phyloP scores from a whole-genome alignment of 768 basidiomycete species.

The Tulasnella sp. region DNA sequence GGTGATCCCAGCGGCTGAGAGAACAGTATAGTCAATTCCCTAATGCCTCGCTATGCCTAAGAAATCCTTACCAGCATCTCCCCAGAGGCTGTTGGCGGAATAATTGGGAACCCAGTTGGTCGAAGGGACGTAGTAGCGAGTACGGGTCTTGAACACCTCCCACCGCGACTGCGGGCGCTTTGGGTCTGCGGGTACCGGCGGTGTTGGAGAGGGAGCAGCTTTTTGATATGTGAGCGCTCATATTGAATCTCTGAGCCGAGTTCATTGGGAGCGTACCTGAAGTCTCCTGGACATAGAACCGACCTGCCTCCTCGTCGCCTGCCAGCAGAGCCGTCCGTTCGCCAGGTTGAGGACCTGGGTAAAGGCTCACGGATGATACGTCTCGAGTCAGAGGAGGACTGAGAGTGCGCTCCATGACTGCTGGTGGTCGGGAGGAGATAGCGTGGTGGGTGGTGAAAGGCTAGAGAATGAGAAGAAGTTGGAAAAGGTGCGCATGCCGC shows the following conservation, averaged over 20 bases:
- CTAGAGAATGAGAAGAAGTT: background rate
- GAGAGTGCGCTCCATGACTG: background rate
- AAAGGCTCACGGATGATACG: background rate
- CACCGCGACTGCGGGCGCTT: conserved; percentile 7
- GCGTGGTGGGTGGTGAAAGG: background rate
- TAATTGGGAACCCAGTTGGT: conserved; percentile 75
- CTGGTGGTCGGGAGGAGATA: background rate
- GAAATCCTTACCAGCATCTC: background rate
- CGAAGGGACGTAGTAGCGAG: conserved; percentile 72
- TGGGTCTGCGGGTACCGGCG: background rate
- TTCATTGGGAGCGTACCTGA: background rate
- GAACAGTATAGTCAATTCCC: conserved; percentile 46
- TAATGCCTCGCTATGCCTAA: background rate
- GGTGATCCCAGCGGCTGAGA: conserved; percentile 78
- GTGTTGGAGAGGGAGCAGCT: background rate
- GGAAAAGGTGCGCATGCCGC: conserved; percentile 5
- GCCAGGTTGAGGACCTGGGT: background rate
- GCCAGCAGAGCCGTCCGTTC: conserved; percentile 9
- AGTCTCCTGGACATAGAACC: background rate
- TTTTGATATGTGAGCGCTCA: background rate
- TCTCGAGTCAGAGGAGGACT: conserved; percentile 7
- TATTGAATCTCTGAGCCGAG: background rate
- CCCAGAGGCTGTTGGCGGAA: conserved; percentile 48
- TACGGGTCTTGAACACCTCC: conserved; percentile 31
- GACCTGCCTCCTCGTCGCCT: conserved; percentile 15